Percentiles rank a stretch among this genome's conserved stretches.
Evolutionary conservation across 371 early-diverging fungal genomes (phyloP).

Genomic region (Amoeboaphelidium protococcarum): DNA sequence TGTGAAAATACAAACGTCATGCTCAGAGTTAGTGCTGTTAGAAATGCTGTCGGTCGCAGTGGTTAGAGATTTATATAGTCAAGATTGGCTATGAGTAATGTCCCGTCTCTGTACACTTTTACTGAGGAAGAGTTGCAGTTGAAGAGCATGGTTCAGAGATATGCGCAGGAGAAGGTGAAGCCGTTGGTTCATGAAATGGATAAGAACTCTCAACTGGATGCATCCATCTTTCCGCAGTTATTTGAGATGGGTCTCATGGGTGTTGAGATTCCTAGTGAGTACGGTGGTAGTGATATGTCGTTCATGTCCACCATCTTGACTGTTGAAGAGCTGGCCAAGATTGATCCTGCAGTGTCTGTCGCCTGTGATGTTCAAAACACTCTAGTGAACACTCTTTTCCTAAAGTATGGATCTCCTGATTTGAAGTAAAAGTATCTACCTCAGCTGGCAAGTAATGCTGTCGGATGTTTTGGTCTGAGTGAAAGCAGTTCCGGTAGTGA

Average conservation of each 20-base stretch:
- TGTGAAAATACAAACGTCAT: too few relatives aligned
- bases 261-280: conserved; percentile 57
- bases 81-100: too few relatives aligned
- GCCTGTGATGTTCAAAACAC: conserved; percentile 94
- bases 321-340: conserved; percentile 77
- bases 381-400: conserved; percentile 78
- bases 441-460: conserved; percentile 42
- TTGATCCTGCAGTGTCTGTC: conserved; percentile 78
- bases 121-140: too few relatives aligned
- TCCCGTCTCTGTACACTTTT: too few relatives aligned
- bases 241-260: conserved; percentile 47
- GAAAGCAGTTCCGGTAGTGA: conserved; percentile 83
- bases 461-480: conserved; percentile 85
- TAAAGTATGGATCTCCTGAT: conserved; percentile 43
- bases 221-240: neutral
- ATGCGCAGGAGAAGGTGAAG: too few relatives aligned
- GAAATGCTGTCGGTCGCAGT: too few relatives aligned
- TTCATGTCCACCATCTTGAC: conserved; percentile 76
- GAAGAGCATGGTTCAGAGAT: too few relatives aligned
- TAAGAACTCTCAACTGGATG: neutral
- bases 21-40: too few relatives aligned
- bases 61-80: too few relatives aligned
- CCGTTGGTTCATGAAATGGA: neutral
- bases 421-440: conserved; percentile 62
- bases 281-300: conserved; percentile 56